Evolutionary conservation across 2,329 filamentous ascomycete genomes (phyloP).

Genomic region (Epichloe elymi): DNA sequence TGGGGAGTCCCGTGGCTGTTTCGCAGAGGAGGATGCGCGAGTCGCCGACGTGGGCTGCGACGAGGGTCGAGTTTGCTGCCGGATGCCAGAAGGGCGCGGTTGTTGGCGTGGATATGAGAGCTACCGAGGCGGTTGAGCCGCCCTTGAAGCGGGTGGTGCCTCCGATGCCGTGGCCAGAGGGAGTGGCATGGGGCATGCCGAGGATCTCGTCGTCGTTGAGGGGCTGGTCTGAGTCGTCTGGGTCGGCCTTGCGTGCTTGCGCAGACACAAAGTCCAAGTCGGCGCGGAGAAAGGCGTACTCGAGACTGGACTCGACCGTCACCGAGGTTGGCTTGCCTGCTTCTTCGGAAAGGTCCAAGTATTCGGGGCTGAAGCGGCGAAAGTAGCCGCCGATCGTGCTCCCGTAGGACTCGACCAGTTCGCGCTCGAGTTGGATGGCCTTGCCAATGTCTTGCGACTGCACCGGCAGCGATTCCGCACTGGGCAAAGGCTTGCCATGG

Average conservation of each 20-base stretch:
- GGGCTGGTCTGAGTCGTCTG: slow-evolving; percentile 63
- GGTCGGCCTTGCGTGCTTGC: slow-evolving; percentile 69
- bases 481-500: slow-evolving; percentile 23
- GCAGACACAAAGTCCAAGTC: slow-evolving; percentile 90
- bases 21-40: slow-evolving; percentile 83
- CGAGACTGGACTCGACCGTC: slow-evolving; percentile 64
- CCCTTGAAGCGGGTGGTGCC: slow-evolving; percentile 74
- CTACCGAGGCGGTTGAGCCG: slow-evolving; percentile 82
- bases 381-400: slow-evolving; percentile 88
- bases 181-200: slow-evolving; percentile 42
- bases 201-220: slow-evolving; percentile 79
- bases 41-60: slow-evolving; percentile 87
- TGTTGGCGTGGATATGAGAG: slow-evolving; percentile 82
- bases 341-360: slow-evolving; percentile 42
- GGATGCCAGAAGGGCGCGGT: slow-evolving; percentile 94
- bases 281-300: slow-evolving; percentile 85
- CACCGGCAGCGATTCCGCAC: slow-evolving; percentile 32
- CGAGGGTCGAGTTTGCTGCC: slow-evolving; percentile 64
- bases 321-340: slow-evolving; percentile 26
- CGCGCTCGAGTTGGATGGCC: slow-evolving; percentile 54
- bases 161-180: slow-evolving; percentile 52
- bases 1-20: slow-evolving; percentile 66
- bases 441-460: slow-evolving; percentile 42
- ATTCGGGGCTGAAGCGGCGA: slow-evolving; percentile 70
- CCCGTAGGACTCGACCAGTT: slow-evolving; percentile 65